Conservation (phyloP, 306 rosid species). For the Trichosanthes cucumerina region DNA sequence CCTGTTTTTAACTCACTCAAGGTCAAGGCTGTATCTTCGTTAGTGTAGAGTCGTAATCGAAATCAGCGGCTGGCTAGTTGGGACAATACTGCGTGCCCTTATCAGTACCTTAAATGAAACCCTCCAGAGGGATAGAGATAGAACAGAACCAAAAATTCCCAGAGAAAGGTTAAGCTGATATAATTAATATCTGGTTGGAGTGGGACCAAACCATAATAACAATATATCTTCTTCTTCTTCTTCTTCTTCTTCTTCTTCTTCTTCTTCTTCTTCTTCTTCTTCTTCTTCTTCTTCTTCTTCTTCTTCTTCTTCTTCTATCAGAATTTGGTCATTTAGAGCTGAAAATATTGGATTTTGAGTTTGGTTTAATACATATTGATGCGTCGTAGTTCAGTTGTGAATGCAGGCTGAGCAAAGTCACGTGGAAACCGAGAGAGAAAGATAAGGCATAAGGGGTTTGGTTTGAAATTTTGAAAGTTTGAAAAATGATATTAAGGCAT, state of each 20-base stretch:
- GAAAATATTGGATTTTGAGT: too few species aligned
- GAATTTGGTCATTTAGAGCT: neutral
- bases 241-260: neutral
- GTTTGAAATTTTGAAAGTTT: neutral
- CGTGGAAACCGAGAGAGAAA: neutral
- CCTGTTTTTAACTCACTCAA: too few species aligned
- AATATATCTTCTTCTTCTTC: neutral
- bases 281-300: neutral
- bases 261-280: neutral
- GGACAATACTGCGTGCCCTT: neutral
- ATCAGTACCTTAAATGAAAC: neutral
- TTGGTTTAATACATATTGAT: neutral
- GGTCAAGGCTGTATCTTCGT: neutral
- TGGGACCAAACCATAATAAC: neutral
- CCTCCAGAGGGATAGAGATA: neutral
- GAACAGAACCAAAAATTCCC: neutral
- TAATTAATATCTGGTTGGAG: neutral
- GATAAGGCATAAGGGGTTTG: neutral
- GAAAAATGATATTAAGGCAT: too few species aligned
- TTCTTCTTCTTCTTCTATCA: neutral
- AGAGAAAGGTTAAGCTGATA: neutral
- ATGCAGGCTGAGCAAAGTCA: neutral
- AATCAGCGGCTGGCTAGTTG: neutral
- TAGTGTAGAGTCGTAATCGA: too few species aligned
- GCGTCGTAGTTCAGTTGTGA: neutral